These are phyloP conservation scores for Colletotrichum sp. DNA, from an alignment of 2,329 filamentous ascomycete species.

Conservation along the genomic window DNA sequence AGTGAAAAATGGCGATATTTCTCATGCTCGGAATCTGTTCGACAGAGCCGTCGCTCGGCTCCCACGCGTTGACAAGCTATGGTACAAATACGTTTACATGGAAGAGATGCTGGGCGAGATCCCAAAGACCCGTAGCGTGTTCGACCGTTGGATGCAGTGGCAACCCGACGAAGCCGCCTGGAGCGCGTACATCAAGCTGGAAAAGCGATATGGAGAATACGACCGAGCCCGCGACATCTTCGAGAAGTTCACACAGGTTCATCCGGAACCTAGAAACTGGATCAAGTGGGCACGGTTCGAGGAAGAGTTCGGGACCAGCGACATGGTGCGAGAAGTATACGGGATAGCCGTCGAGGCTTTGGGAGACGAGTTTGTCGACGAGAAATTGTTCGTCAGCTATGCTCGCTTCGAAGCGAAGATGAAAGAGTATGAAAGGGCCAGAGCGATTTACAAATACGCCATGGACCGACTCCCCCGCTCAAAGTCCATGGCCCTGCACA, in stretches of 20 bases:
- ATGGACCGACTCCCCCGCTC: conserved; percentile 90
- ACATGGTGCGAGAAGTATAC: conserved; percentile 90
- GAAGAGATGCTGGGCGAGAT: conserved; percentile 98
- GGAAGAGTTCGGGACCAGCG: conserved; percentile 91
- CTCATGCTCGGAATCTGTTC: conserved; percentile 92
- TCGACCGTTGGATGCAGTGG: conserved; percentile 99
- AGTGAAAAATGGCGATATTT: conserved; percentile 74
- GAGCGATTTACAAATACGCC: conserved; percentile 97
- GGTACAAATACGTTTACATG: conserved; percentile 99
- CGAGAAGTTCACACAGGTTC: conserved; percentile 86
- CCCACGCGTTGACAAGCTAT: conserved; percentile 91
- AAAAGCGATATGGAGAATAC: conserved; percentile 93
- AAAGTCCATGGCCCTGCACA: conserved; percentile 84
- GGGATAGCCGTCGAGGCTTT: conserved; percentile 86
- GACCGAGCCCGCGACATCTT: conserved; percentile 91
- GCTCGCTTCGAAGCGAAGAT: conserved; percentile 94
- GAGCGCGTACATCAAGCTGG: conserved; percentile 95
- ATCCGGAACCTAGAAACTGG: conserved; percentile 95
- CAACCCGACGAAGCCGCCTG: conserved; percentile 95
- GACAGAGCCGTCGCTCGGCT: conserved; percentile 94
- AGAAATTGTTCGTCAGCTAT: conserved; percentile 93
- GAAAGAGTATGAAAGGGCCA: conserved; percentile 91
- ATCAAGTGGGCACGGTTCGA: conserved; percentile 99
- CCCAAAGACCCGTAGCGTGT: conserved; percentile 88
- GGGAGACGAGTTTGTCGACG: conserved; percentile 94